A percentile compares a stretch with the other conserved stretches of the same genome.
Evolutionary conservation across 1,284 basidiomycete species (phyloP).

Genomic region (Pseudozyma tsukubaensis): DNA sequence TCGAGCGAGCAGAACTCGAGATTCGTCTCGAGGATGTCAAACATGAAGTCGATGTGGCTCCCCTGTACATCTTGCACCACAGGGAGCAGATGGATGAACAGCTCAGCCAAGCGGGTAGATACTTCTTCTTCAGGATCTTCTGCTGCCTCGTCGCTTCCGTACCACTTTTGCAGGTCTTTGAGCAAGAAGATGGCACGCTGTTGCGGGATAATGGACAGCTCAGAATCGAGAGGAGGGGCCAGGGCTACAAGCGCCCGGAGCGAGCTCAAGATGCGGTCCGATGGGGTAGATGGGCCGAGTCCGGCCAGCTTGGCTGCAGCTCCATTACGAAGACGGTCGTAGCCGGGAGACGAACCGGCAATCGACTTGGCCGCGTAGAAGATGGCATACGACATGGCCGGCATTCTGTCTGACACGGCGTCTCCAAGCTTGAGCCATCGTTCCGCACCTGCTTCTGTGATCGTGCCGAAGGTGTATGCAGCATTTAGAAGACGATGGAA

Average conservation of each 20-base stretch:
- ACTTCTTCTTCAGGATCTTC: slow-evolving; percentile 77
- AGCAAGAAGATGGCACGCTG: slow-evolving; percentile 89
- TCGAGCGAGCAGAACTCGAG: slow-evolving; percentile 79
- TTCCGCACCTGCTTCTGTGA: slow-evolving; percentile 50
- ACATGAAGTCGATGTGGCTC: slow-evolving; percentile 90
- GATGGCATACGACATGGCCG: slow-evolving; percentile 42
- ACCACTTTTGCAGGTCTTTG: slow-evolving; percentile 86
- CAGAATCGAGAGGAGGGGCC: slow-evolving; percentile 81
- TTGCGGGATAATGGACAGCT: slow-evolving; percentile 83
- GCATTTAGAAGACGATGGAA: slow-evolving; percentile 61
- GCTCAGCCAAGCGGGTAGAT: slow-evolving; percentile 79
- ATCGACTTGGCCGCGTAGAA: slow-evolving; percentile 41
- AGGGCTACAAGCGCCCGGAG: slow-evolving; percentile 80
- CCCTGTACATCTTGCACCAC: slow-evolving; percentile 89
- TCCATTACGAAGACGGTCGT: slow-evolving; percentile 89
- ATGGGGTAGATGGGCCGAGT: slow-evolving; percentile 76
- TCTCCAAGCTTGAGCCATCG: slow-evolving; percentile 59
- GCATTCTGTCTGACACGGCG: slow-evolving; percentile 29
- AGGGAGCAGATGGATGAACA: slow-evolving; percentile 83
- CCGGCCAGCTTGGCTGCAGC: slow-evolving; percentile 83
- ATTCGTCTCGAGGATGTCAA: slow-evolving; percentile 88
- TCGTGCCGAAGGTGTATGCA: slow-evolving; percentile 56
- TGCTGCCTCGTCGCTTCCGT: slow-evolving; percentile 75
- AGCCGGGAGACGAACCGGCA: slow-evolving; percentile 70
- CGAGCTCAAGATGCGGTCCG: slow-evolving; percentile 77